phyloP scores from a whole-genome alignment of 345 rosid genomes.

The Gossypium bickii region DNA sequence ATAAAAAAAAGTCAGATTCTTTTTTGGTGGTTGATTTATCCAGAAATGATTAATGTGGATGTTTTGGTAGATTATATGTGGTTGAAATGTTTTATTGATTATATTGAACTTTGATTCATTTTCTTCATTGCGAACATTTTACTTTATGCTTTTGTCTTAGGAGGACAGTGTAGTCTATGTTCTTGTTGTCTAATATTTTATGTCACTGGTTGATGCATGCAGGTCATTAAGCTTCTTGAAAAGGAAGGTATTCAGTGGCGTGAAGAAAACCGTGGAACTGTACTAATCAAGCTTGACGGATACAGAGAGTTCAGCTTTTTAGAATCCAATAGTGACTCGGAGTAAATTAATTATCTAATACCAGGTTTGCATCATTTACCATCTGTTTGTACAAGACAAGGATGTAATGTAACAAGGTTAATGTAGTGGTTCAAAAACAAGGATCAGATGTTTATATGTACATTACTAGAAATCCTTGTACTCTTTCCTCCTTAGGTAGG shows the following conservation, averaged over 20 bases:
- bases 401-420: constrained; percentile 1
- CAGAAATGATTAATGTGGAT: neutral
- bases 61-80: neutral
- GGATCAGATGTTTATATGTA: constrained; percentile 26
- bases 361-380: neutral
- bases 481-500: neutral
- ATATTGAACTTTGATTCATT: neutral
- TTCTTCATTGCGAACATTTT: neutral
- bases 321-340: constrained; percentile 56
- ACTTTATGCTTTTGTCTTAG: neutral
- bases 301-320: constrained; percentile 62
- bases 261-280: constrained; percentile 78
- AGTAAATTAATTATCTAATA: constrained; percentile 23
- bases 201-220: constrained; percentile 10
- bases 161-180: neutral
- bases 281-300: constrained; percentile 61
- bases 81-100: neutral
- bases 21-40: neutral
- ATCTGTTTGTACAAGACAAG: constrained; percentile 4
- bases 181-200: neutral
- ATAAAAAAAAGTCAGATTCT: neutral
- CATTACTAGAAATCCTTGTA: neutral
- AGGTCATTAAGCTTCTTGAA: constrained; percentile 60
- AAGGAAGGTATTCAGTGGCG: constrained; percentile 55
- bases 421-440: neutral